Conservation (phyloP, 495 filamentous ascomycete genomes). For the Elasticomyces elasticus region DNA sequence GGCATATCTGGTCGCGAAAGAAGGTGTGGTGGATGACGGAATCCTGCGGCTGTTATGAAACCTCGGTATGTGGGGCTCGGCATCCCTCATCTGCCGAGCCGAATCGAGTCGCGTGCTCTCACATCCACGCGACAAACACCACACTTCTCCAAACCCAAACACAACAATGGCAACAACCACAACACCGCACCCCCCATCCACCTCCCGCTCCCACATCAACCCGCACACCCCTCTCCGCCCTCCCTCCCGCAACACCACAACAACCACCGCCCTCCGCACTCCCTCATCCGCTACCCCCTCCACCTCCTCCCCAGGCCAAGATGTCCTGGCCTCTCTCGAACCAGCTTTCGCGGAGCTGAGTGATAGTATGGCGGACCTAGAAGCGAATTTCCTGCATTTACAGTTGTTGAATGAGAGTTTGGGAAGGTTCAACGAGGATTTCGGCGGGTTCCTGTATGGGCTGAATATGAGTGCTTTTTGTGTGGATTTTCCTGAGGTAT, state of each 20-base stretch:
- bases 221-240: conserved; percentile 90
- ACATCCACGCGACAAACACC: background rate
- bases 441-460: conserved; percentile 89
- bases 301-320: conserved; percentile 42
- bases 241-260: conserved; percentile 78
- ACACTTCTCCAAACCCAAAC: background rate
- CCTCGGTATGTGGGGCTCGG: no score
- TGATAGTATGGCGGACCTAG: conserved; percentile 88
- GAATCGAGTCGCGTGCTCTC: background rate
- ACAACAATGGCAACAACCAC: conserved; percentile 17
- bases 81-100: no score
- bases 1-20: no score
- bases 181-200: conserved; percentile 12
- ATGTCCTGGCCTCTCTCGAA: conserved; percentile 74
- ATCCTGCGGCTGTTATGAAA: no score
- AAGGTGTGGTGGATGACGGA: no score
- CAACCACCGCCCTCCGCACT: conserved; percentile 59
- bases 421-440: conserved; percentile 89
- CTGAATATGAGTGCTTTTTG: conserved; percentile 99
- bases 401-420: conserved; percentile 96
- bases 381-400: conserved; percentile 94
- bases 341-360: conserved; percentile 86
- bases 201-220: conserved; percentile 53
- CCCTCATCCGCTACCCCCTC: conserved; percentile 2
- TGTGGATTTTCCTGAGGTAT: conserved; percentile 92